Base-by-base conservation (phyloP, 2,329 filamentous ascomycete genomes). In the Venturia carpophila region DNA sequence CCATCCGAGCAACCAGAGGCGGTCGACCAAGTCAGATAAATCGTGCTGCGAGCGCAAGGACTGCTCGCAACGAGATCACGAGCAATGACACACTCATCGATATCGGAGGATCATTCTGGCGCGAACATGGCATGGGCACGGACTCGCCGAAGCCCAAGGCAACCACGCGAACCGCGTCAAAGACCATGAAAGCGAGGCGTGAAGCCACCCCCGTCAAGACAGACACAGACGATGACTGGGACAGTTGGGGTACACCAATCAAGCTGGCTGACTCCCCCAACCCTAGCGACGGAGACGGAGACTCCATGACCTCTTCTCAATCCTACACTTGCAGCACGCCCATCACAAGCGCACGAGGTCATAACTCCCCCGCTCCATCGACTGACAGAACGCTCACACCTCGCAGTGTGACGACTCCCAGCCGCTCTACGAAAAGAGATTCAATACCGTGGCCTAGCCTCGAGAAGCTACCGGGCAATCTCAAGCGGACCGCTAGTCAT, bases 401-500 rank as follows among this genome's bases (percentile, higher is more conserved):
- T 27, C 55, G 64, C 63, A 67, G 64, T 13, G 63, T 64, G 70
- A 5, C 70, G 70, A 63, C 71, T 74, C 63, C 63, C 21, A 47
- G 30, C 34, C 60, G 43, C 19, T 27, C 45, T 17, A 37, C 58
- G 21, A 78, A 77, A 62, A 70, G 73, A 64, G 74, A 76, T 65
- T 75, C 78, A 2, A 75, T 81, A 9, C 78, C 89, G 37, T 91
- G 90, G 78, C 87, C 87, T 61, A 83, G 88, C 60, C 82, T 95
- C 65, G 87, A 87, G 72, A 86, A 87, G 68, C 77, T 92, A 52
- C 89, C 92, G 0, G 87, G 86, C 69, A 92, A 91, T 70, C 78
- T 97, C 69, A 90, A 91, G 73, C 84, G 86, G 45, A 93, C 90
- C 0, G 90, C 92, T n/a, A 89, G 87, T 43, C 89, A 88, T 68